Evolutionary conservation across 192 early-diverging fungal species (phyloP).

Genomic region (Backusella circina): DNA sequence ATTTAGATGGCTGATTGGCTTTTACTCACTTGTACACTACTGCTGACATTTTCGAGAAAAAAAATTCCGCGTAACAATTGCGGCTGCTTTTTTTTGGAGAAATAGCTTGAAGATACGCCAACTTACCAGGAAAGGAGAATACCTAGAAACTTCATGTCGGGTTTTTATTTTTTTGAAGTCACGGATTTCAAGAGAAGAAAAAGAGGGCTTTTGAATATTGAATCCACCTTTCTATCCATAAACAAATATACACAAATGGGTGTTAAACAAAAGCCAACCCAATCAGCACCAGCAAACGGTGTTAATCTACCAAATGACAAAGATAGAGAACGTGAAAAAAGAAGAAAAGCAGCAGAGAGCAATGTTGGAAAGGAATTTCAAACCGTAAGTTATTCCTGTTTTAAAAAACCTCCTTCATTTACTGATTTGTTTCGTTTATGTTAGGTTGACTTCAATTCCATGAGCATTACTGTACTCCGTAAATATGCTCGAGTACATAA

Average conservation of each 20-base stretch:
- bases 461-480: constrained; percentile 35
- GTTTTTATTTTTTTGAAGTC: not conserved
- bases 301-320: constrained; percentile 2
- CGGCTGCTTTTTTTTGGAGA: too few relatives aligned
- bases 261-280: constrained; percentile 16
- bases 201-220: not conserved
- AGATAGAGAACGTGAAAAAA: constrained; percentile 22
- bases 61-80: too few relatives aligned
- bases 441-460: constrained; percentile 42
- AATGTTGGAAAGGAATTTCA: constrained; percentile 25
- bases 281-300: constrained; percentile 1
- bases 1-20: too few relatives aligned
- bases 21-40: too few relatives aligned
- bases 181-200: not conserved
- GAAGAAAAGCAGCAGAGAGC: constrained; percentile 10
- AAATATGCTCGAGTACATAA: constrained; percentile 43
- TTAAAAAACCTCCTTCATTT: not conserved
- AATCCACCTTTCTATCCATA: not conserved
- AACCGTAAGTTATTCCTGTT: not conserved
- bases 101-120: too few relatives aligned
- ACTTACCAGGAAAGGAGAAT: too few relatives aligned
- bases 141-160: not conserved
- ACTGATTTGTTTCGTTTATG: not conserved
- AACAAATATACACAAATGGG: constrained; percentile 6
- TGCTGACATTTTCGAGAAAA: too few relatives aligned